Conservation (phyloP, 2,329 filamentous ascomycete species). For the Talaromyces sp. region DNA sequence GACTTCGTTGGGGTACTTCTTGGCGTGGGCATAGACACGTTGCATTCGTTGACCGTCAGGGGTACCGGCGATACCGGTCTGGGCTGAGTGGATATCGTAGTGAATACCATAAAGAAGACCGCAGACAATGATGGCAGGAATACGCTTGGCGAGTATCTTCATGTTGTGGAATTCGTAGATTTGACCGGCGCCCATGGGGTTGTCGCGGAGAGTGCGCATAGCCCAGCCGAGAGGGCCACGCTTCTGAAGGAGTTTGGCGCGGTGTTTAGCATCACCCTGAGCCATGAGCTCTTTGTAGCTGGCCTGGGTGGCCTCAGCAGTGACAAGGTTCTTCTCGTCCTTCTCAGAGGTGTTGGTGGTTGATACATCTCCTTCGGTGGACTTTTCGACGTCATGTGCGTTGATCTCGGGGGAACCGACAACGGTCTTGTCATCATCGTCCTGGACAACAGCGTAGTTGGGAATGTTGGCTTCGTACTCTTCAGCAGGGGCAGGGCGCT, state of each 20-base stretch:
- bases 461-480: conserved; percentile 60
- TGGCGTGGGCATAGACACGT: conserved; percentile 48
- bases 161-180: conserved; percentile 74
- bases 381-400: not conserved
- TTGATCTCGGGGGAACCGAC: not conserved
- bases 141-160: conserved; percentile 58
- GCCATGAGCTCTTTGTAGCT: conserved; percentile 62
- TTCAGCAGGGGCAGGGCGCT: conserved; percentile 54
- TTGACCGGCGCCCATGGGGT: conserved; percentile 68
- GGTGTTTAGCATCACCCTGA: conserved; percentile 56
- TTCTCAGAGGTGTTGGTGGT: conserved; percentile 18
- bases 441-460: conserved; percentile 74
- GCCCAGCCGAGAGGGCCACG: conserved; percentile 75
- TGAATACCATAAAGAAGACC: conserved; percentile 69
- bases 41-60: conserved; percentile 57
- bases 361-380: not conserved
- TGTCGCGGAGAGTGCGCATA: conserved; percentile 71
- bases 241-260: conserved; percentile 61
- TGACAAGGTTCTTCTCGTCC: conserved; percentile 41
- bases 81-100: conserved; percentile 78
- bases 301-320: conserved; percentile 50
- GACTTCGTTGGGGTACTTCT: conserved; percentile 67
- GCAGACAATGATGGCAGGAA: conserved; percentile 65
- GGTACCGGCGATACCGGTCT: conserved; percentile 66
- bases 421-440: conserved; percentile 50